phyloP scores from a whole-genome alignment of 805 yeast genomes.

The Debaryomyces prosopidis region DNA sequence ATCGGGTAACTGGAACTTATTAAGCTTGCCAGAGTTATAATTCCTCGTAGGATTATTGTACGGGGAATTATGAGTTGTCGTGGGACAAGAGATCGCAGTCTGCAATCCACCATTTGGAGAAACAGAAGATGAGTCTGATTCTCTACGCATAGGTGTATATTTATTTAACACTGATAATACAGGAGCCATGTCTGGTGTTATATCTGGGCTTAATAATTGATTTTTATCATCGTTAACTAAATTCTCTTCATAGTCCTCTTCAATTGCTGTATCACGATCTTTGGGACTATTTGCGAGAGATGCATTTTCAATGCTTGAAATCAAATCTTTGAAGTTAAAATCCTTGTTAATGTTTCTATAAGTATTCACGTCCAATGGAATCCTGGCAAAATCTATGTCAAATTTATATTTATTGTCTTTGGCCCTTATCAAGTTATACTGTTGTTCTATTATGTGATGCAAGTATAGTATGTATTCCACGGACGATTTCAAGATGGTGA shows the following conservation, averaged over 20 bases:
- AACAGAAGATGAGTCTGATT: not conserved
- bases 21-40: not conserved
- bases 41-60: not conserved
- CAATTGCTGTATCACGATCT: not conserved
- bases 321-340: conserved; percentile 46
- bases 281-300: not conserved
- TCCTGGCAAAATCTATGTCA: conserved; percentile 49
- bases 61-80: conserved; percentile 6
- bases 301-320: not conserved
- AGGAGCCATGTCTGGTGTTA: conserved; percentile 40
- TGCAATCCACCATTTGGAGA: not conserved
- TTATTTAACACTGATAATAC: conserved; percentile 29
- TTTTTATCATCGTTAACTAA: conserved; percentile 3
- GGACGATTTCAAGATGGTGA: conserved; percentile 78
- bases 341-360: conserved; percentile 61
- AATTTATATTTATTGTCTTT: conserved; percentile 29
- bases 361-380: conserved; percentile 58
- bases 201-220: conserved; percentile 34
- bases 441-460: conserved; percentile 56
- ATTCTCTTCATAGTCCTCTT: conserved; percentile 4
- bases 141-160: conserved; percentile 6
- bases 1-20: conserved; percentile 37
- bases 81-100: not conserved
- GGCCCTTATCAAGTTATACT: conserved; percentile 39
- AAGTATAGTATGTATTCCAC: conserved; percentile 77